These are phyloP conservation scores for Hypoxylon sp. DNA, from an alignment of 2,329 filamentous ascomycete genomes.

Conservation along the genomic window DNA sequence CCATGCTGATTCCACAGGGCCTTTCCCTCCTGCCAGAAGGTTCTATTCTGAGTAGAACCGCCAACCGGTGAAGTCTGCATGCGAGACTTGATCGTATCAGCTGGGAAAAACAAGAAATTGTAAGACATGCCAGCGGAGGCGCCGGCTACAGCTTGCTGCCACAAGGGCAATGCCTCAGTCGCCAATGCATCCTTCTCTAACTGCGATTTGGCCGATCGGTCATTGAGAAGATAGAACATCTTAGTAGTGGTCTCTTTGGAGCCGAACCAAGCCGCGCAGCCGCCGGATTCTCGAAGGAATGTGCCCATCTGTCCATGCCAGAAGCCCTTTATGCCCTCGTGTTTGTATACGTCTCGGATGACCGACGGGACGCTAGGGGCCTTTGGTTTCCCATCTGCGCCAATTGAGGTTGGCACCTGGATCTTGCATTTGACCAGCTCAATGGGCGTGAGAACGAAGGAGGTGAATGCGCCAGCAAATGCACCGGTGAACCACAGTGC, in stretches of 20 bases:
- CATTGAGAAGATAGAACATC: slow-evolving; percentile 74
- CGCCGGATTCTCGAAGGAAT: slow-evolving; percentile 92
- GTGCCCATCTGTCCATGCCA: slow-evolving; percentile 97
- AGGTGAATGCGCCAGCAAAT: slow-evolving; percentile 89
- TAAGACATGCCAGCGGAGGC: slow-evolving; percentile 92
- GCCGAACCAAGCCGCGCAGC: slow-evolving; percentile 95
- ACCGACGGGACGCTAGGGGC: slow-evolving; percentile 77
- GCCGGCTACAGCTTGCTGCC: slow-evolving; percentile 90
- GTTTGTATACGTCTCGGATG: slow-evolving; percentile 83
- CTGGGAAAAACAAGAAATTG: slow-evolving; percentile 97
- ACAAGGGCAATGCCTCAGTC: slow-evolving; percentile 76
- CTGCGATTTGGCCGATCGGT: slow-evolving; percentile 58
- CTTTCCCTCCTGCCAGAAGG: slow-evolving; percentile 80
- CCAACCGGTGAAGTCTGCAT: slow-evolving; percentile 91
- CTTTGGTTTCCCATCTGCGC: slow-evolving; percentile 59
- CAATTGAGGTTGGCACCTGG: slow-evolving; percentile 75
- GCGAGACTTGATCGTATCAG: slow-evolving; percentile 96
- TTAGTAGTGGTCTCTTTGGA: slow-evolving; percentile 85
- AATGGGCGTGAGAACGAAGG: slow-evolving; percentile 91
- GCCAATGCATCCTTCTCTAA: slow-evolving; percentile 59
- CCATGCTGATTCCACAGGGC: slow-evolving; percentile 88
- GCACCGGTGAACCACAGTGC: slow-evolving; percentile 86
- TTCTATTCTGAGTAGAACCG: slow-evolving; percentile 67
- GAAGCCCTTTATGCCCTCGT: slow-evolving; percentile 87
- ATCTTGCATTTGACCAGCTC: slow-evolving; percentile 99